A percentile compares a stretch with the other conserved stretches of the same genome.
Evolutionary conservation across 306 rosid species (phyloP).

Genomic region (Malus orientalis): DNA sequence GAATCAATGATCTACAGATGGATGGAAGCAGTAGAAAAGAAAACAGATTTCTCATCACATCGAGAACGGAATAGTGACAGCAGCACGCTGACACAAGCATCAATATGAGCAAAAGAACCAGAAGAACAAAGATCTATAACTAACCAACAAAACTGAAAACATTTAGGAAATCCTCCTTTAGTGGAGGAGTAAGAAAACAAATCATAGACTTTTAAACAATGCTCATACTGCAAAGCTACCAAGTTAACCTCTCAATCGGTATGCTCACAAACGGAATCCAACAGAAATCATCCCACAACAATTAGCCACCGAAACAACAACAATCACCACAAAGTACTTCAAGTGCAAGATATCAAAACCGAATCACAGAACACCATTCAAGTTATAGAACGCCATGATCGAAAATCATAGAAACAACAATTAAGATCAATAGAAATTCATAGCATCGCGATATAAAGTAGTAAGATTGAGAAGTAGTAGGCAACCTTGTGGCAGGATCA

Average conservation of each 20-base stretch:
- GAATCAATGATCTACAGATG: background rate
- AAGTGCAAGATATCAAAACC: background rate
- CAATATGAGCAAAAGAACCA: background rate
- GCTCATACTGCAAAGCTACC: background rate
- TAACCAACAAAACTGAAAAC: background rate
- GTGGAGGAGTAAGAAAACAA: background rate
- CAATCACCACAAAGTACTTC: background rate
- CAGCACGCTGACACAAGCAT: background rate
- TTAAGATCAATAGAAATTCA: background rate
- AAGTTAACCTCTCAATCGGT: background rate
- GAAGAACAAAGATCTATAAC: background rate
- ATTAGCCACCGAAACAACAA: background rate
- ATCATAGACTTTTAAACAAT: background rate
- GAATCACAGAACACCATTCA: background rate
- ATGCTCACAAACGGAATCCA: background rate
- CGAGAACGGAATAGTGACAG: background rate
- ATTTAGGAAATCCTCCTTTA: background rate
- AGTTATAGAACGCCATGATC: background rate
- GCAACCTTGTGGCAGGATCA: slow-evolving; percentile 76
- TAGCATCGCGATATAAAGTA: background rate
- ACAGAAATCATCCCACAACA: background rate
- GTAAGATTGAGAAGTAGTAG: background rate
- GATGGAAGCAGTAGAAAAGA: background rate
- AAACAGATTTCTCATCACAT: background rate
- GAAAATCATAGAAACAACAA: background rate